phyloP scores from a whole-genome alignment of 768 basidiomycete genomes.

The Pleurotus djamor region DNA sequence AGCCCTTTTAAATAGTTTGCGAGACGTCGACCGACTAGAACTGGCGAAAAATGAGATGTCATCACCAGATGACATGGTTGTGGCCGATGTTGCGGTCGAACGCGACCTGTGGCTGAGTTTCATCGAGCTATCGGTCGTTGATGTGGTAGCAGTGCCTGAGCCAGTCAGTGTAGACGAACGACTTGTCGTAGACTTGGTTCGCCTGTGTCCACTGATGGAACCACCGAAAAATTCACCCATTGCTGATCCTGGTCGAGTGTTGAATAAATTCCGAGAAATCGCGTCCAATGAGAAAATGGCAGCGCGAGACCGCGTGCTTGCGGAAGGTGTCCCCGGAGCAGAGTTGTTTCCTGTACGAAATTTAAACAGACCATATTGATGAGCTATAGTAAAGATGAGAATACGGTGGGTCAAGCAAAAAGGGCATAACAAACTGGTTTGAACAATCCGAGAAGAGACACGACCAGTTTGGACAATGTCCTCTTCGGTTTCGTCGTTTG shows the following conservation, averaged over 20 bases:
- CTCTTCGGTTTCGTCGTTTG: slow-evolving; percentile 72
- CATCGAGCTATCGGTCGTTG: slow-evolving; percentile 62
- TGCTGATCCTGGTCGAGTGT: slow-evolving; percentile 60
- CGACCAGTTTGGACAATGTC: slow-evolving; percentile 79
- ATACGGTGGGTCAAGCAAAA: neutral
- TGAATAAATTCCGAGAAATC: slow-evolving; percentile 88
- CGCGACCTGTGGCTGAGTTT: slow-evolving; percentile 73
- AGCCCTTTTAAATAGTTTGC: slow-evolving; percentile 38
- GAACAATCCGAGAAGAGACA: slow-evolving; percentile 72
- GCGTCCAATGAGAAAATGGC: slow-evolving; percentile 90
- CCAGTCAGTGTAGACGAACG: slow-evolving; percentile 54
- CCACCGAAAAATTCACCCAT: slow-evolving; percentile 78
- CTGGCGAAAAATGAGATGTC: slow-evolving; percentile 52
- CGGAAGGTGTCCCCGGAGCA: slow-evolving; percentile 83
- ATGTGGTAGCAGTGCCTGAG: slow-evolving; percentile 64
- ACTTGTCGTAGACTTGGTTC: slow-evolving; percentile 67
- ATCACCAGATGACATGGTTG: slow-evolving; percentile 59
- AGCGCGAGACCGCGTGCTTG: slow-evolving; percentile 56
- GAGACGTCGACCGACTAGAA: slow-evolving; percentile 38
- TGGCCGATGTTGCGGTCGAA: slow-evolving; percentile 63
- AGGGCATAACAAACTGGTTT: slow-evolving; percentile 63
- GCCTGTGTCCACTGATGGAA: slow-evolving; percentile 65
- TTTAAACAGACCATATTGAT: slow-evolving; percentile 87
- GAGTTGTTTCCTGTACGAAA: slow-evolving; percentile 76
- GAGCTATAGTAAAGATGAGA: slow-evolving; percentile 45